Evolutionary conservation across 148 eudicot species (phyloP), one percentile per base, ranked within the genome.

Genomic region (Fagopyrum tataricum): DNA sequence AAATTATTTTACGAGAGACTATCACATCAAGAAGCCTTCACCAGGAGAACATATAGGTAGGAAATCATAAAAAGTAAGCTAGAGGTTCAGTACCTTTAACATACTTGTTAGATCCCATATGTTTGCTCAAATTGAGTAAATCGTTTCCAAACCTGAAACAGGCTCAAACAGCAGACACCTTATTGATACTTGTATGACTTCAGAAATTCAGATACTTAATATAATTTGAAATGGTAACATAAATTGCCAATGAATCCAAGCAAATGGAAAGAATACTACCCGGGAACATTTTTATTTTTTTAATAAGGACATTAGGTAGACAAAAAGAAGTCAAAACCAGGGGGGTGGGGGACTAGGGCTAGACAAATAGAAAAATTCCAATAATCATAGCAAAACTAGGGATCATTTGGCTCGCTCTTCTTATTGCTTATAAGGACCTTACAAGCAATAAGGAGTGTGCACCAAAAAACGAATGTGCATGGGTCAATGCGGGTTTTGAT

Each of bases 61-160:
- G 26, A 20, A 3, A 18, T 10, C 40, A 17, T 11, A 67, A 17
- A n/a, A 18, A 13, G 8, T 39, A 77, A 64, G 43, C 69, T 7
- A 64, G 20, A 64, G 52, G 75, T 62, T 66, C 26, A 66, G 75
- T 82, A 95, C 99, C 96, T 95, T 95, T 78, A 95, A 82, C 94
- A 95, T 95, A 84, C 99, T 95, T 66, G 96, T 82, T 80, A 95
- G 97, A 81, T 95, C 99, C 99, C 99, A 79, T 95, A 95, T 59
- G 87, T 91, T 81, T 91, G 96, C 88, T 95, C 99, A 84, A 95
- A 95, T 74, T 95, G 85, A n/a, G 76, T 72, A 77, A 91, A 95
- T 75, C 87, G 88, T 80, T 91, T 90, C 99, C 99, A 95, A 64
- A 95, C 91, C 99, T 95, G 69, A 74, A 10, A 37, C 20, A 37